phyloP scores from a whole-genome alignment of 1,284 basidiomycete species.

The Inonotus obliquus region DNA sequence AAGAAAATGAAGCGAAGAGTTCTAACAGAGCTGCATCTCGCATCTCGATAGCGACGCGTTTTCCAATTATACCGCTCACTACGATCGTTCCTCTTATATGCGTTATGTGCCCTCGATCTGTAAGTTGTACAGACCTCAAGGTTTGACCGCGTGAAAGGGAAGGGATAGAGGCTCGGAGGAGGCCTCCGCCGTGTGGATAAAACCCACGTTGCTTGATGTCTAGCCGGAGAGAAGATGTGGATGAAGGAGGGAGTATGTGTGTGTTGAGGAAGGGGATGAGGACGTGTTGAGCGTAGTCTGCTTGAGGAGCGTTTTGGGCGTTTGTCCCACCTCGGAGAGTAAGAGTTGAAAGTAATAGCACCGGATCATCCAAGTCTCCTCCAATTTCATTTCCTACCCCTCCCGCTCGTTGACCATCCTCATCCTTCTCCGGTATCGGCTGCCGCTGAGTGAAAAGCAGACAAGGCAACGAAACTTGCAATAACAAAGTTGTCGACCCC shows the following conservation, averaged over 20 bases:
- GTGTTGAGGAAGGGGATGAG: conserved; percentile 35
- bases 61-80: conserved; percentile 53
- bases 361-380: not conserved
- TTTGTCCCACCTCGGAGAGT: conserved; percentile 66
- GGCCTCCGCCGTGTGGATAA: conserved; percentile 65
- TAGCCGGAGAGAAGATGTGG: conserved; percentile 27
- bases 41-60: conserved; percentile 48
- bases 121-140: conserved; percentile 44
- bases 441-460: conserved; percentile 46
- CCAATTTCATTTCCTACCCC: not conserved
- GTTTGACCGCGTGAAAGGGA: conserved; percentile 31
- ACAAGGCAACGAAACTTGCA: conserved; percentile 67
- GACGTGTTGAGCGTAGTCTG: conserved; percentile 61
- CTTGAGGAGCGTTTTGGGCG: conserved; percentile 59
- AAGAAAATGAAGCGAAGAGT: not conserved
- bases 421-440: not conserved
- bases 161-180: conserved; percentile 42
- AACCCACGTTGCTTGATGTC: conserved; percentile 54
- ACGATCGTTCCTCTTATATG: conserved; percentile 53
- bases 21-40: conserved; percentile 38
- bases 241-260: not conserved
- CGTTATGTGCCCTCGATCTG: conserved; percentile 48
- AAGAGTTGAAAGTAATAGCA: conserved; percentile 28
- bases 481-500: conserved; percentile 60
- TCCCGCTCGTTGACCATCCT: not conserved